Conservation (phyloP, 768 basidiomycete species). For the Mycena vulgaris region DNA sequence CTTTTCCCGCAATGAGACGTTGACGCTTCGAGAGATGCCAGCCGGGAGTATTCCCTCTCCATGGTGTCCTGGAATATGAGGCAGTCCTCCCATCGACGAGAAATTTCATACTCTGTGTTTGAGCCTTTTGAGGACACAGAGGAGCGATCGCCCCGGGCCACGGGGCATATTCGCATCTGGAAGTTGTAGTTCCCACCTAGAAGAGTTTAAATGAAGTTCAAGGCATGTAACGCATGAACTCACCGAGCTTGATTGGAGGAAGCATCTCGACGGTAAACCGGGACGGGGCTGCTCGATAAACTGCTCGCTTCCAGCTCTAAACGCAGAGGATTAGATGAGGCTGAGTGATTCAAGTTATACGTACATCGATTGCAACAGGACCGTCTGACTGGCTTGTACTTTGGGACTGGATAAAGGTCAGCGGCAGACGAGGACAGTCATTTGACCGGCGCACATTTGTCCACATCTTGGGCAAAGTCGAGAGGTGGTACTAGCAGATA, state of each 20-base stretch:
- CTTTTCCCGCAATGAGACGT: slow-evolving; percentile 80
- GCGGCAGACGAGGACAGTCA: background rate
- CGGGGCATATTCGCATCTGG: slow-evolving; percentile 73
- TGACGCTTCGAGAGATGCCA: slow-evolving; percentile 78
- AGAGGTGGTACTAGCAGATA: background rate
- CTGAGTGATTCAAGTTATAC: background rate
- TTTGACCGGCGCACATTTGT: slow-evolving; percentile 18
- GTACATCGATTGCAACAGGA: slow-evolving; percentile 45
- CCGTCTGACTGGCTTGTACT: slow-evolving; percentile 43
- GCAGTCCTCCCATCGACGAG: slow-evolving; percentile 89
- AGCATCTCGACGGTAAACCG: slow-evolving; percentile 74
- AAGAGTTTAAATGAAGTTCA: background rate
- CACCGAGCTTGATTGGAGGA: slow-evolving; percentile 71
- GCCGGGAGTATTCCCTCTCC: slow-evolving; percentile 73
- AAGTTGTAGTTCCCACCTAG: slow-evolving; percentile 70
- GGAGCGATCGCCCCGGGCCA: slow-evolving; percentile 53
- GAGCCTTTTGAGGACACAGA: slow-evolving; percentile 57
- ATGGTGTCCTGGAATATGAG: slow-evolving; percentile 81
- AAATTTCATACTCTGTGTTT: slow-evolving; percentile 75
- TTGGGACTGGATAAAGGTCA: slow-evolving; percentile 30
- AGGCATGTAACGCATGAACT: slow-evolving; percentile 23
- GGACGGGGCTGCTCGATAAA: slow-evolving; percentile 71
- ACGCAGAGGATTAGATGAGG: background rate
- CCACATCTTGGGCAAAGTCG: slow-evolving; percentile 1
- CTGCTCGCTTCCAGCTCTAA: slow-evolving; percentile 74